Base-by-base conservation (phyloP, 176 grass and related monocot species). In the Ensete ventricosum region DNA sequence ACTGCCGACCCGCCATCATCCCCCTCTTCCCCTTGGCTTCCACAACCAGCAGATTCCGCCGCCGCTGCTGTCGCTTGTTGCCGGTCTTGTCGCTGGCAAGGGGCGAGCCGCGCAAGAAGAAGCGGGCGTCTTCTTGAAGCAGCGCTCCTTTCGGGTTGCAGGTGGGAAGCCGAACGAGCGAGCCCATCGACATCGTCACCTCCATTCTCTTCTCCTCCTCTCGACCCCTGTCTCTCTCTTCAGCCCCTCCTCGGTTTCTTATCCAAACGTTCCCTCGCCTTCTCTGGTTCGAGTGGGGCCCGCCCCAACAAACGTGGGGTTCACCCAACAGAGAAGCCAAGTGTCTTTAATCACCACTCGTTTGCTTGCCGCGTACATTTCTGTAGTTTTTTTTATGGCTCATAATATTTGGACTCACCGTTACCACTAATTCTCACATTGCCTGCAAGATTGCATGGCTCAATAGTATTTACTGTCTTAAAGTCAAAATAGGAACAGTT, bases 11-110 rank as follows among this genome's bases (percentile, higher is more conserved):
- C 48, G 67, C 34, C 71, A 82, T 72, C 88, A 84, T 88, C 68
- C 79, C 79, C 59, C 29, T 84, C 81, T 87, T 86, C 13, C 88
- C 90, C 8, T 84, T 78, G 19, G 88, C 84, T 73, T 91, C 88
- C 54, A 94, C 95, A 34, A 87, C 80, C 54, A 93, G 71, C 62
- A 55, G 59, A 64, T 52, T 76, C 71, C 69, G 54, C 55, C 55
- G 48, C 14, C 73, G 19, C 48, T 51, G 14, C 55, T 27, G 34
- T 2, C 26, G 12, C 67, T 43, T 76, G 55, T 29, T 21, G 74
- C 34, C 16, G 27, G 26, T 58, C 11, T 3, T 58, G 49, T 0
- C 25, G 43, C 11, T 22, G 21, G 49, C 43, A 8, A 77, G 11
- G 2, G 60, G 75, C 11, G n/a, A 63, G 6, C 60, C 75, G 13